These are phyloP conservation scores for Trichoderma koningiopsis DNA, from an alignment of 2,329 filamentous ascomycete genomes.

Conservation along the genomic window DNA sequence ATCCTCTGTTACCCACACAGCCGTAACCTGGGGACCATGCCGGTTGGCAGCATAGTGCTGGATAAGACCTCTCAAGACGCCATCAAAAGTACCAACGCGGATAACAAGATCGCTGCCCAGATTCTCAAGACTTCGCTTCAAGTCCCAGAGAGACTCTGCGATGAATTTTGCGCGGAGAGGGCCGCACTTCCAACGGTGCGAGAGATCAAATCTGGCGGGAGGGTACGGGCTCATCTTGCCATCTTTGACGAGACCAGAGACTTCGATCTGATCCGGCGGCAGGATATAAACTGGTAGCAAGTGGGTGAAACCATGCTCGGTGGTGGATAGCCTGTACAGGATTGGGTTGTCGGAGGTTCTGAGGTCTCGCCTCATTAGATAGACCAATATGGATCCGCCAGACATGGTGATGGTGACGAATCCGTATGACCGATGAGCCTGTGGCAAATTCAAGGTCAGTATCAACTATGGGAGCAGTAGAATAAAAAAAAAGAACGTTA, in stretches of 20 bases:
- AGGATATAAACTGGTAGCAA: slow-evolving; percentile 72
- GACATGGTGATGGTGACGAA: slow-evolving; percentile 35
- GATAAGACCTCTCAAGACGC: slow-evolving; percentile 62
- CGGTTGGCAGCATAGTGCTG: slow-evolving; percentile 47
- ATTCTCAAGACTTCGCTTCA: slow-evolving; percentile 63
- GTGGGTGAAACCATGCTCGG: slow-evolving; percentile 63
- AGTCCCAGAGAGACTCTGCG: slow-evolving; percentile 71
- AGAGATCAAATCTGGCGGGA: slow-evolving; percentile 62
- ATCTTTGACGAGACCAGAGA: slow-evolving; percentile 69
- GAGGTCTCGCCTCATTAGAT: slow-evolving; percentile 72
- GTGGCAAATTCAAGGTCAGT: not conserved
- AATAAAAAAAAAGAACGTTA: no score
- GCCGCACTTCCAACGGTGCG: slow-evolving; percentile 72
- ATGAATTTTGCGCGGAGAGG: slow-evolving; percentile 72
- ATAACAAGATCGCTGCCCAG: slow-evolving; percentile 64
- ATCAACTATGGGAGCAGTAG: not conserved
- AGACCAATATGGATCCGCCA: slow-evolving; percentile 61
- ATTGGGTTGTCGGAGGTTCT: slow-evolving; percentile 75
- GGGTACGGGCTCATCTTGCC: slow-evolving; percentile 64
- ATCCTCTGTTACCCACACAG: slow-evolving; percentile 74
- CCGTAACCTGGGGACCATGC: slow-evolving; percentile 51
- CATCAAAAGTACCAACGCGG: slow-evolving; percentile 61
- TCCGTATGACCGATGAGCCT: not conserved
- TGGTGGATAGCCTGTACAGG: slow-evolving; percentile 60
- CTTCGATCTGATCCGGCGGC: slow-evolving; percentile 69